phyloP scores from a whole-genome alignment of 768 basidiomycete genomes.

The Tulasnella sp. region DNA sequence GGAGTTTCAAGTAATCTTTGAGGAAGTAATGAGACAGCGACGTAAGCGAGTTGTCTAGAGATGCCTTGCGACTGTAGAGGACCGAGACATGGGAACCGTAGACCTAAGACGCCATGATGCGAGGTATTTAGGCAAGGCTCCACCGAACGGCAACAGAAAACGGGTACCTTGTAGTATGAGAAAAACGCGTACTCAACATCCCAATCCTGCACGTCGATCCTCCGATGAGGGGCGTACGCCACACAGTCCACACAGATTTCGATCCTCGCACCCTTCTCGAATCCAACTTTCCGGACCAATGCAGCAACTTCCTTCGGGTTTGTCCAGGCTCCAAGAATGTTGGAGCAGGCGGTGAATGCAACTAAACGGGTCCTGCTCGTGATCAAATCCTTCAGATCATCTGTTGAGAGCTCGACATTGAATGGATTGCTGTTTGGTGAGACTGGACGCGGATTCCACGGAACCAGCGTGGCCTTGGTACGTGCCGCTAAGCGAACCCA shows the following conservation, averaged over 20 bases:
- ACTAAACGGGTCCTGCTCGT: conserved; percentile 55
- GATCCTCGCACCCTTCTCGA: conserved; percentile 40
- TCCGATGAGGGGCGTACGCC: conserved; percentile 63
- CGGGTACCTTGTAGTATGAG: conserved; percentile 59
- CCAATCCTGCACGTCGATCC: conserved; percentile 63
- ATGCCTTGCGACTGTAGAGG: conserved; percentile 43
- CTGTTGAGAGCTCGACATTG: conserved; percentile 42
- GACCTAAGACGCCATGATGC: conserved; percentile 34
- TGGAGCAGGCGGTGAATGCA: conserved; percentile 64
- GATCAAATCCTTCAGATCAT: conserved; percentile 51
- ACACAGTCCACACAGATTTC: conserved; percentile 69
- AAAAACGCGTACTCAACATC: conserved; percentile 64
- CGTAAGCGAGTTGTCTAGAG: conserved; percentile 40
- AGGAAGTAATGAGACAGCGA: conserved; percentile 66
- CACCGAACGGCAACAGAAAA: background rate
- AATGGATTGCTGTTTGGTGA: conserved; percentile 43
- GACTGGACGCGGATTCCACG: conserved; percentile 40
- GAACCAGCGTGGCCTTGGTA: conserved; percentile 40
- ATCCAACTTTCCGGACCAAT: conserved; percentile 40
- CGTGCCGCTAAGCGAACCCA: conserved; percentile 67
- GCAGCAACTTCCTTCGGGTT: conserved; percentile 47
- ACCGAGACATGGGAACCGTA: conserved; percentile 64
- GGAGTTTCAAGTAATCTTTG: conserved; percentile 36
- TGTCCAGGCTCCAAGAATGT: conserved; percentile 56
- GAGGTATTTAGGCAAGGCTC: background rate